Conservation (phyloP, 2,329 filamentous ascomycete genomes). For the Pyricularia sp. region DNA sequence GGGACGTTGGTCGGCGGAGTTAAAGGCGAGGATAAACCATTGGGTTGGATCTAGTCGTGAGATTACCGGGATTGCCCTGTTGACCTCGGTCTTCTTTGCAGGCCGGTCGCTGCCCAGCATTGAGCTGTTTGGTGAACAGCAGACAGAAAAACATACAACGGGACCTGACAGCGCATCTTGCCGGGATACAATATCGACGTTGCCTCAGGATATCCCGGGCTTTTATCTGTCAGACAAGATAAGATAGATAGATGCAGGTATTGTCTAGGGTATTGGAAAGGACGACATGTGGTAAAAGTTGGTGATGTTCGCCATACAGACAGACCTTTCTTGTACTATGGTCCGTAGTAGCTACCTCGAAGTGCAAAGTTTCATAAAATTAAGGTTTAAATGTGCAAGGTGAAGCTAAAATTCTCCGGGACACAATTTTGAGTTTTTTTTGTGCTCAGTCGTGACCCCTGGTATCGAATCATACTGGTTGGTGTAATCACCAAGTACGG, state of each 20-base stretch:
- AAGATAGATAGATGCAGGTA: neutral
- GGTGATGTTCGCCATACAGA: neutral
- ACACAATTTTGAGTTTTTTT: neutral
- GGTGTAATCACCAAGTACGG: neutral
- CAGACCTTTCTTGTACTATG: too few relatives aligned
- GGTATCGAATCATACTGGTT: neutral
- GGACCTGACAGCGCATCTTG: too few relatives aligned
- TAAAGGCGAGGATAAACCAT: neutral
- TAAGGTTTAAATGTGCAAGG: neutral
- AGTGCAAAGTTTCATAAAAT: neutral
- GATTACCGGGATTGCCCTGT: neutral
- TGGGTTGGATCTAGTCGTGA: neutral
- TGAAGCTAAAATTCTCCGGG: neutral
- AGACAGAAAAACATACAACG: too few relatives aligned
- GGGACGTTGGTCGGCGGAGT: neutral
- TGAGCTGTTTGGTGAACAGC: neutral
- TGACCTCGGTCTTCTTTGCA: neutral
- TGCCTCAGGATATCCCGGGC: too few relatives aligned
- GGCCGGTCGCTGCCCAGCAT: neutral
- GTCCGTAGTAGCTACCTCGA: neutral
- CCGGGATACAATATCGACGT: too few relatives aligned
- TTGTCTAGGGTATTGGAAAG: neutral
- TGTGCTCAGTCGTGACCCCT: neutral
- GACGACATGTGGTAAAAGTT: neutral
- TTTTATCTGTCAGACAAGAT: neutral